phyloP scores from a whole-genome alignment of 2,329 filamentous ascomycete genomes.

The Penicillium janthinellum region DNA sequence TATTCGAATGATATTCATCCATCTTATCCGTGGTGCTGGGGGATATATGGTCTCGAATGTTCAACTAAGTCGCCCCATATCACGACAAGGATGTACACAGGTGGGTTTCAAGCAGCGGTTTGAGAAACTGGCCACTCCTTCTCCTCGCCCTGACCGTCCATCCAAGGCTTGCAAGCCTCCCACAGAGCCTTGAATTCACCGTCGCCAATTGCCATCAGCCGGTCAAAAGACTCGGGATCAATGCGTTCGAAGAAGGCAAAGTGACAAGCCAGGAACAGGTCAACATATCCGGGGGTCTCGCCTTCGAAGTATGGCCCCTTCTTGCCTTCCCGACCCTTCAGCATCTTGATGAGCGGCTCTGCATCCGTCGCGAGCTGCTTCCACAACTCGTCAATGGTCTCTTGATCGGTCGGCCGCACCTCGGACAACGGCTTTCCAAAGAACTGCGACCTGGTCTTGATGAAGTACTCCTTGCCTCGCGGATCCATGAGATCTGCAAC shows the following conservation, averaged over 20 bases:
- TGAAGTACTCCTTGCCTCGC: conserved; percentile 34
- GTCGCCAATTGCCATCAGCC: conserved; percentile 28
- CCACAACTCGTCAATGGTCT: conserved; percentile 22
- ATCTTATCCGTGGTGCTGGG: neutral
- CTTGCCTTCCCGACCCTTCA: conserved; percentile 33
- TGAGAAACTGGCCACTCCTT: conserved; percentile 35
- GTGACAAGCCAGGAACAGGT: conserved; percentile 29
- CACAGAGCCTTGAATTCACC: conserved; percentile 33
- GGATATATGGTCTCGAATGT: neutral
- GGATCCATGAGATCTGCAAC: conserved; percentile 31
- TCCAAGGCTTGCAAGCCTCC: conserved; percentile 34
- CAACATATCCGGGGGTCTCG: conserved; percentile 34
- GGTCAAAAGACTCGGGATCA: conserved; percentile 26
- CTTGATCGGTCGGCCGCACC: conserved; percentile 28
- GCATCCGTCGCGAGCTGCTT: conserved; percentile 24
- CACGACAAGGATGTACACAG: neutral
- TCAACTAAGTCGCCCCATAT: neutral
- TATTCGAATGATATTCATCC: conserved; percentile 21
- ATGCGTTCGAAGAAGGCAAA: conserved; percentile 32
- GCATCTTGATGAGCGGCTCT: conserved; percentile 26
- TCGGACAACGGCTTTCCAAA: conserved; percentile 35
- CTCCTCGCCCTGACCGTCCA: conserved; percentile 37
- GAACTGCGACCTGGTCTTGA: conserved; percentile 27
- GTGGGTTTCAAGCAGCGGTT: conserved; percentile 6
- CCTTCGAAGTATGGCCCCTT: conserved; percentile 40